Evolutionary conservation across 192 early-diverging fungal species (phyloP).

Genomic region (Umbelopsis isabellina): DNA sequence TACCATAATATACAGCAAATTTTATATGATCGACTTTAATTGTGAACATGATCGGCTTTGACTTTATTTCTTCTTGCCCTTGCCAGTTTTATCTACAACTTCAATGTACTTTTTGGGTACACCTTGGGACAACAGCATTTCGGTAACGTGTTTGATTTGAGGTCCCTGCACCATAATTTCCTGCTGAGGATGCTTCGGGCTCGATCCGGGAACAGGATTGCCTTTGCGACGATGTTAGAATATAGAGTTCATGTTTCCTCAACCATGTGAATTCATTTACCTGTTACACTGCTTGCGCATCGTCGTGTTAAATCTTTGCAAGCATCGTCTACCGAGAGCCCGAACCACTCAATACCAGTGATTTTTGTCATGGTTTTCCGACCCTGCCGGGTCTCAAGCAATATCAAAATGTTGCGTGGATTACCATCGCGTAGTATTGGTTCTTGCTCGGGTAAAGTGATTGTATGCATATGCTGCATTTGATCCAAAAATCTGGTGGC

Average conservation of each 20-base stretch:
- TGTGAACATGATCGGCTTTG: background rate
- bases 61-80: slow-evolving; percentile 35
- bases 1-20: slow-evolving; percentile 12
- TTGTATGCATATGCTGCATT: slow-evolving; percentile 58
- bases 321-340: slow-evolving; percentile 64
- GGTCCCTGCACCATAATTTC: slow-evolving; percentile 82
- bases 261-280: slow-evolving; percentile 38
- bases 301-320: slow-evolving; percentile 58
- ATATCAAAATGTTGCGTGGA: slow-evolving; percentile 44
- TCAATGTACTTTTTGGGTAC: slow-evolving; percentile 57
- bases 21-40: background rate
- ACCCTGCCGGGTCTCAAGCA: slow-evolving; percentile 62
- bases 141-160: slow-evolving; percentile 65
- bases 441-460: slow-evolving; percentile 52
- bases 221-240: slow-evolving; percentile 36
- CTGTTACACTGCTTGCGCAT: slow-evolving; percentile 69
- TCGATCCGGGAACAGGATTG: slow-evolving; percentile 51
- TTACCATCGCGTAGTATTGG: slow-evolving; percentile 40
- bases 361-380: slow-evolving; percentile 71
- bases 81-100: slow-evolving; percentile 42
- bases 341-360: slow-evolving; percentile 62
- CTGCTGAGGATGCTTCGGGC: slow-evolving; percentile 53
- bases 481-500: slow-evolving; percentile 41
- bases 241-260: background rate
- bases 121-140: slow-evolving; percentile 49